Evolutionary conservation across 2,329 filamentous ascomycete species (phyloP).

Genomic region (Teratosphaeria viscida): DNA sequence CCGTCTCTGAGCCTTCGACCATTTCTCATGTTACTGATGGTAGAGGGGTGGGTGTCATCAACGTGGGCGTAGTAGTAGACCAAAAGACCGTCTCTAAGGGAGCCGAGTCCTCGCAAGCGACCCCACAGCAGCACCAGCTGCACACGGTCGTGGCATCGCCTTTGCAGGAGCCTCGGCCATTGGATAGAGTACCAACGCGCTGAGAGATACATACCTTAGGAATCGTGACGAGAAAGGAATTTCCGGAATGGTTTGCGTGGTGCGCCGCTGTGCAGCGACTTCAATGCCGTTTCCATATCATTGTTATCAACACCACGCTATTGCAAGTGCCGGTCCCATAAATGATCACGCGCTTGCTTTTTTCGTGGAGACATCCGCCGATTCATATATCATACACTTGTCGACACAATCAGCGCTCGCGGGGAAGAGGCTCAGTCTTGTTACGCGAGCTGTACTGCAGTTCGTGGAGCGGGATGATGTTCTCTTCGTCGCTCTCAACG

Average conservation of each 20-base stretch:
- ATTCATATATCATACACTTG: not conserved
- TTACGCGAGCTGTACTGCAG: not conserved
- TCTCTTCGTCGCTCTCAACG: not conserved
- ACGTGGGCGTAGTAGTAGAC: not conserved
- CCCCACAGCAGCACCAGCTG: not conserved
- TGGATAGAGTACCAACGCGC: not conserved
- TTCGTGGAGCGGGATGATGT: not conserved
- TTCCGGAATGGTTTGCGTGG: not conserved
- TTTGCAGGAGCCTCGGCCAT: not conserved
- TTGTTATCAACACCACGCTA: too few species aligned
- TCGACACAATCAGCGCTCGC: not conserved
- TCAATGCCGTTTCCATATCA: too few species aligned
- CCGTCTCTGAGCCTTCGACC: not conserved
- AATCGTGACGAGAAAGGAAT: not conserved
- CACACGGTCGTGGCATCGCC: not conserved
- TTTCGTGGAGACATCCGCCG: too few species aligned
- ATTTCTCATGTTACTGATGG: not conserved
- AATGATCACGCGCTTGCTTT: too few species aligned
- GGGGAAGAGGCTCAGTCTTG: not conserved
- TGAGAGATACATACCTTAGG: not conserved
- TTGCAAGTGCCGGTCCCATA: too few species aligned
- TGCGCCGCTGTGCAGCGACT: too few species aligned
- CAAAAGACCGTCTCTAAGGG: not conserved
- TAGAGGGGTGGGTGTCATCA: not conserved
- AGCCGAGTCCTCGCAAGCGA: not conserved